A percentile compares a stretch with the other conserved stretches of the same genome.
These are phyloP conservation scores for Penicillium sp. DNA, from an alignment of 2,329 filamentous ascomycete species.

Conservation along the genomic window DNA sequence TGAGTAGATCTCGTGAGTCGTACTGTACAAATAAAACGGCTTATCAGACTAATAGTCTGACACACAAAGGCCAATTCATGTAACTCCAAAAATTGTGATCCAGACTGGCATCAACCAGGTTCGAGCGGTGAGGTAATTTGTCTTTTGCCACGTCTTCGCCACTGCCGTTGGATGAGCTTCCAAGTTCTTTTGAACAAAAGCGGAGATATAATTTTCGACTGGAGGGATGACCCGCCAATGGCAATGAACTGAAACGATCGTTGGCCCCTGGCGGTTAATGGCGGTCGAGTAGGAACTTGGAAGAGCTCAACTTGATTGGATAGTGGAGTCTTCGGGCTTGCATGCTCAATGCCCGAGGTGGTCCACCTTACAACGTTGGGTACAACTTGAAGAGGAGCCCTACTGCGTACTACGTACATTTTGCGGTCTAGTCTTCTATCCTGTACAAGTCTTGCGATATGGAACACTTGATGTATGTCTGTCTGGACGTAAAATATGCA, in stretches of 20 bases:
- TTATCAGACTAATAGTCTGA: slow-evolving; percentile 2
- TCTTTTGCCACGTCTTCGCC: slow-evolving; percentile 12
- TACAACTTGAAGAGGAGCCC: background rate
- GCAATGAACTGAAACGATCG: background rate
- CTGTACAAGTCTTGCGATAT: background rate
- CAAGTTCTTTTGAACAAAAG: background rate
- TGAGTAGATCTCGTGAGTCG: background rate
- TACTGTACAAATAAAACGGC: background rate
- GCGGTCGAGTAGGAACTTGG: background rate
- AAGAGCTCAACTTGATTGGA: slow-evolving; percentile 1
- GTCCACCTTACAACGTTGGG: background rate
- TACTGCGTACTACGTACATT: background rate
- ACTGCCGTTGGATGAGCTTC: background rate
- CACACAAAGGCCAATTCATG: slow-evolving; percentile 4
- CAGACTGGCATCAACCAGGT: background rate
- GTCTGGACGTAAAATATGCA: background rate
- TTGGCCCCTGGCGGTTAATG: slow-evolving; percentile 1
- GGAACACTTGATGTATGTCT: background rate
- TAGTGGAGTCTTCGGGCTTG: background rate
- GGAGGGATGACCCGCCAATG: background rate
- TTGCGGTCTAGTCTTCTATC: background rate
- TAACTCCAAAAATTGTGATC: background rate
- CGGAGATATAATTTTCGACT: background rate
- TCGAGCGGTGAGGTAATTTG: slow-evolving; percentile 8
- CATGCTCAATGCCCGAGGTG: background rate